Percentiles rank a stretch among this genome's conserved stretches.
phyloP scores from a whole-genome alignment of 768 basidiomycete species.

The Astraeus odoratus region DNA sequence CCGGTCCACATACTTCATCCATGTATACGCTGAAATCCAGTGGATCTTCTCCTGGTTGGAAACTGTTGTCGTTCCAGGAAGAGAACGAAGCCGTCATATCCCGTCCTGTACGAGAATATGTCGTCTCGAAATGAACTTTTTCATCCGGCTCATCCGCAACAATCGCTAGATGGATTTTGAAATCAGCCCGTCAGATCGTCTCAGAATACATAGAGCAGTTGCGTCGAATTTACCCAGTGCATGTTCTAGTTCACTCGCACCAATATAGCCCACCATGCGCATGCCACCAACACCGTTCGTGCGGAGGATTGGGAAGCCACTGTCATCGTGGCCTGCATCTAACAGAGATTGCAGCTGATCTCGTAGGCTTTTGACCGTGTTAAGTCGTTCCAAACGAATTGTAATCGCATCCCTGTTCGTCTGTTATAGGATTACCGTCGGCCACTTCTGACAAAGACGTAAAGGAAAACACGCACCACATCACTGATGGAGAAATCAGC shows the following conservation, averaged over 20 bases:
- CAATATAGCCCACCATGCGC: slow-evolving; percentile 85
- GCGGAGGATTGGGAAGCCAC: slow-evolving; percentile 83
- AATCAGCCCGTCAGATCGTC: not conserved
- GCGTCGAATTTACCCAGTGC: slow-evolving; percentile 58
- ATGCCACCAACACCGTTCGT: slow-evolving; percentile 39
- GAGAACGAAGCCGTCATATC: slow-evolving; percentile 52
- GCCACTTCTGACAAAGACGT: not conserved
- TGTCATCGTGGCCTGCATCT: slow-evolving; percentile 58
- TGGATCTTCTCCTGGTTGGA: slow-evolving; percentile 35
- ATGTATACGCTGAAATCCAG: slow-evolving; percentile 86
- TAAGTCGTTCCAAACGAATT: slow-evolving; percentile 63
- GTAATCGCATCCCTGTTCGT: slow-evolving; percentile 58
- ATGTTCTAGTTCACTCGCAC: slow-evolving; percentile 89
- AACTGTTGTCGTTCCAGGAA: slow-evolving; percentile 43
- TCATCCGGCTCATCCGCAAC: slow-evolving; percentile 70
- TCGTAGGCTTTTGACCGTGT: slow-evolving; percentile 72
- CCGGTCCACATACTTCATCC: slow-evolving; percentile 57
- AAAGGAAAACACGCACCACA: slow-evolving; percentile 47
- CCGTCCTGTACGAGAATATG: slow-evolving; percentile 32
- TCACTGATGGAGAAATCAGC: slow-evolving; percentile 67
- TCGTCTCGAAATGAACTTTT: slow-evolving; percentile 56
- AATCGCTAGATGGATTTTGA: slow-evolving; percentile 41
- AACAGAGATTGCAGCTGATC: slow-evolving; percentile 59
- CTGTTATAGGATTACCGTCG: slow-evolving; percentile 32
- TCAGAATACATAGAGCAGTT: not conserved